These are phyloP conservation scores for Cydonia oblonga DNA, from an alignment of 331 rosid genomes.

Conservation along the genomic window DNA sequence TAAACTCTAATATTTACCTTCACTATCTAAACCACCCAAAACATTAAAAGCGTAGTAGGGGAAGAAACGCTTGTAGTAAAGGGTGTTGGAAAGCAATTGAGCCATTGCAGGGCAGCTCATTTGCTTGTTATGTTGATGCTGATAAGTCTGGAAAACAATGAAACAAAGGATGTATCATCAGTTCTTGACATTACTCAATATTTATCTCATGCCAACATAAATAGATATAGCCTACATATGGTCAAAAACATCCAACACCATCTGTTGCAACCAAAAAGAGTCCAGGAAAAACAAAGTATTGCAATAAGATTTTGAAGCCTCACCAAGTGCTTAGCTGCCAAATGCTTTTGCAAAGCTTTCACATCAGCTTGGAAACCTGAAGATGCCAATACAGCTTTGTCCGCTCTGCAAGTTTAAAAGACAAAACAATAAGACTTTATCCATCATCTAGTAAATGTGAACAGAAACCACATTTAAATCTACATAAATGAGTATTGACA, in stretches of 20 bases:
- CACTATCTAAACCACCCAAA: slow-evolving; percentile 82
- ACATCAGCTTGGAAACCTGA: slow-evolving; percentile 99
- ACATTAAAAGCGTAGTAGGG: slow-evolving; percentile 90
- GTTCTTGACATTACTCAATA: not conserved
- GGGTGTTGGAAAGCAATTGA: slow-evolving; percentile 84
- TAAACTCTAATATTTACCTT: slow-evolving; percentile 40
- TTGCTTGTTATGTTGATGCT: slow-evolving; percentile 95
- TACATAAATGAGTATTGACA: not conserved
- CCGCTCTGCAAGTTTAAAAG: slow-evolving; percentile 48
- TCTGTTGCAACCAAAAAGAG: not conserved
- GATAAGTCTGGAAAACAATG: slow-evolving; percentile 52
- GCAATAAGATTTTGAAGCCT: slow-evolving; percentile 14
- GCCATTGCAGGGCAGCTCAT: slow-evolving; percentile 99
- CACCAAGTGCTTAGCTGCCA: slow-evolving; percentile 82
- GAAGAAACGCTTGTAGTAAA: slow-evolving; percentile 85
- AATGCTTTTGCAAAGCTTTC: slow-evolving; percentile 73
- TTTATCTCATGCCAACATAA: not conserved
- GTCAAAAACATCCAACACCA: not conserved
- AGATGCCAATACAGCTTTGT: slow-evolving; percentile 67
- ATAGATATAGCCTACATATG: not conserved
- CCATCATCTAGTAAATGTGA: not conserved
- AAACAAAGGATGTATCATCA: not conserved
- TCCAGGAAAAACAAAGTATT: not conserved
- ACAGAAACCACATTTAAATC: not conserved
- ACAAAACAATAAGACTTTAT: not conserved